These are phyloP conservation scores for Exophiala alcalophila DNA, from an alignment of 2,329 filamentous ascomycete species.

Conservation along the genomic window DNA sequence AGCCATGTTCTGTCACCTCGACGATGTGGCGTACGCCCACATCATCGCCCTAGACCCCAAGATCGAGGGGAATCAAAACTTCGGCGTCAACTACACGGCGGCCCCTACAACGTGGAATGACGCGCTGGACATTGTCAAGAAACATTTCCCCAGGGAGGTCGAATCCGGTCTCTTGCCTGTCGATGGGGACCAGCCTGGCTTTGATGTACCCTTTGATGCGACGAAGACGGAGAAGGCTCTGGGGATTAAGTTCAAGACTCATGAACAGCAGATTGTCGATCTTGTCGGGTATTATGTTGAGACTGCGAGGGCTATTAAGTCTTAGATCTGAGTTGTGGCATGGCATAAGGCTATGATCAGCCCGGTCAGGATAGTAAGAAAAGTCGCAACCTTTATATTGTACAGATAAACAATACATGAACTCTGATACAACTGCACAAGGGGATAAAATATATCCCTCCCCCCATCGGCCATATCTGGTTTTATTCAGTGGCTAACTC, in stretches of 20 bases:
- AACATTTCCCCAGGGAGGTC: slow-evolving; percentile 8
- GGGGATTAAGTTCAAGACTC: slow-evolving; percentile 4
- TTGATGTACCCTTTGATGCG: neutral
- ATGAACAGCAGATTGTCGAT: slow-evolving; percentile 5
- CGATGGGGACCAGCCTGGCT: neutral
- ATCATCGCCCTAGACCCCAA: slow-evolving; percentile 29
- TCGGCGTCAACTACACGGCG: neutral
- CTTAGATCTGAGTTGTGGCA: too few relatives aligned
- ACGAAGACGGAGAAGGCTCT: slow-evolving; percentile 4
- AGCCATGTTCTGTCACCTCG: slow-evolving; percentile 25
- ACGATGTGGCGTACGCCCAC: slow-evolving; percentile 34
- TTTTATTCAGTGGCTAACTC: too few relatives aligned
- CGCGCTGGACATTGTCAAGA: slow-evolving; percentile 27
- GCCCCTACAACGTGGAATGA: slow-evolving; percentile 36
- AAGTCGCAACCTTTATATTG: too few relatives aligned
- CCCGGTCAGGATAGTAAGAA: too few relatives aligned
- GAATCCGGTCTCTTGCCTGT: neutral
- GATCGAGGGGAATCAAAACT: neutral
- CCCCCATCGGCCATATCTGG: too few relatives aligned
- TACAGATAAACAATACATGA: too few relatives aligned
- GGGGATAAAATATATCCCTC: too few relatives aligned
- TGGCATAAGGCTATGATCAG: too few relatives aligned
- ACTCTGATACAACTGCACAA: too few relatives aligned
- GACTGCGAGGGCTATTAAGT: too few relatives aligned
- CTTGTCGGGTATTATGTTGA: neutral